Evolutionary conservation across 164 flowering plant genomes (phyloP), one percentile per base, ranked within the genome.

Genomic region (Berberis vulgaris): DNA sequence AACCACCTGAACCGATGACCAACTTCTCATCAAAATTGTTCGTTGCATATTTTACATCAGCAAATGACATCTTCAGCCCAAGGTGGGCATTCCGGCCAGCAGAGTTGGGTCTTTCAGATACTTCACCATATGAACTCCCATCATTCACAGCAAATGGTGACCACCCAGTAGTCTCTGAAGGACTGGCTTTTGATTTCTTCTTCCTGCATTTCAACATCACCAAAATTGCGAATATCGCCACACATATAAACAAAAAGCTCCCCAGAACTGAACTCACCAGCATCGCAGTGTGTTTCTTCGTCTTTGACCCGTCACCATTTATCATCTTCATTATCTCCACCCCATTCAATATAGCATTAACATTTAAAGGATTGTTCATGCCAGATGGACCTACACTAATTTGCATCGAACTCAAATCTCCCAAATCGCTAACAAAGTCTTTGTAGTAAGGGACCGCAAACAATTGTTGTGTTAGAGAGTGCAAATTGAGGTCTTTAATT

Each of bases 341-440:
- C 39, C 97, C 97, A 69, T 91, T 91, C 67, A 88, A 67, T 52
- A 88, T 81, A 42, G 90, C 97, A 71, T 86, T 91, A 54, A 43
- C 10, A 38, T 7, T 63, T 12, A 80, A 41, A 59, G 67, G 69
- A 70, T 71, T 65, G 65, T 57, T 76, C 40, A 70, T 47, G n/a
- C 62, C 74, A 8, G 94, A 86, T 2, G 94, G 94, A 6, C 96
- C 94, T 49, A 88, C 82, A 67, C 89, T 83, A 12, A 91, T 63
- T 5, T 63, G 52, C 81, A 64, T 54, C 7, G 13, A 43, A 1
- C 38, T 81, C 1, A 75, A 67, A 55, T 64, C 52, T 56, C 69
- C 81, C 2, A 82, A 71, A 41, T 77, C 73, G 5, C 74, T 84
- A 39, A 85, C 81, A 61, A 80, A 79, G 71, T 91, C 97, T 0